Percentiles rank a stretch among this genome's conserved stretches.
These are phyloP conservation scores for Coemansia sp. DNA, from an alignment of 192 early-diverging fungal species.

Conservation along the genomic window DNA sequence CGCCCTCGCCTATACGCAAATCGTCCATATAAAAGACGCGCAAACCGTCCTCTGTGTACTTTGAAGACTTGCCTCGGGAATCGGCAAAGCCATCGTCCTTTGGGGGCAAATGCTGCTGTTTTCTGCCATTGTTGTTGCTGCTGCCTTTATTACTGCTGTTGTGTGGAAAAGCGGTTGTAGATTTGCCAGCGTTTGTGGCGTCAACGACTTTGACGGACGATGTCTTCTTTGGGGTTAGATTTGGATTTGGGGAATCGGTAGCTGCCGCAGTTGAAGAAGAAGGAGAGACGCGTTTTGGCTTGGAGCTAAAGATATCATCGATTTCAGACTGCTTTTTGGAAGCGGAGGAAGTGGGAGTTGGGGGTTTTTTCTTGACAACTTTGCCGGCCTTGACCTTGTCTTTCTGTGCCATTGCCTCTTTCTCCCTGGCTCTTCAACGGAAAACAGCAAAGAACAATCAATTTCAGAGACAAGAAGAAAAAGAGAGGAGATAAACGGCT, in stretches of 20 bases:
- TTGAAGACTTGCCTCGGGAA: slow-evolving; percentile 40
- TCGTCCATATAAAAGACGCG: slow-evolving; percentile 51
- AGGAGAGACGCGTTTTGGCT: not conserved
- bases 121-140: not conserved
- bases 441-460: not conserved
- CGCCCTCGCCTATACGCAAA: slow-evolving; percentile 43
- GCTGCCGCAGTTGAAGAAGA: not conserved
- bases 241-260: not conserved
- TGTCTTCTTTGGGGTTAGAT: not conserved
- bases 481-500: not conserved
- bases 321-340: slow-evolving; percentile 29
- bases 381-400: slow-evolving; percentile 24
- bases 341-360: not conserved
- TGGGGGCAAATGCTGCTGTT: slow-evolving; percentile 11
- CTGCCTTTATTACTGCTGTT: not conserved
- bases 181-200: slow-evolving; percentile 19
- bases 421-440: no score
- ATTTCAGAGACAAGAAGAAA: not conserved
- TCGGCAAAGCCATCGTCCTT: slow-evolving; percentile 38
- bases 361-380: slow-evolving; percentile 10
- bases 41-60: slow-evolving; percentile 51
- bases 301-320: slow-evolving; percentile 42
- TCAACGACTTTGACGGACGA: slow-evolving; percentile 32
- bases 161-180: not conserved
- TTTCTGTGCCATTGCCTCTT: slow-evolving; percentile 12